Conservation (phyloP, 176 grass and related monocot genomes). For the Saccharum spontaneum region DNA sequence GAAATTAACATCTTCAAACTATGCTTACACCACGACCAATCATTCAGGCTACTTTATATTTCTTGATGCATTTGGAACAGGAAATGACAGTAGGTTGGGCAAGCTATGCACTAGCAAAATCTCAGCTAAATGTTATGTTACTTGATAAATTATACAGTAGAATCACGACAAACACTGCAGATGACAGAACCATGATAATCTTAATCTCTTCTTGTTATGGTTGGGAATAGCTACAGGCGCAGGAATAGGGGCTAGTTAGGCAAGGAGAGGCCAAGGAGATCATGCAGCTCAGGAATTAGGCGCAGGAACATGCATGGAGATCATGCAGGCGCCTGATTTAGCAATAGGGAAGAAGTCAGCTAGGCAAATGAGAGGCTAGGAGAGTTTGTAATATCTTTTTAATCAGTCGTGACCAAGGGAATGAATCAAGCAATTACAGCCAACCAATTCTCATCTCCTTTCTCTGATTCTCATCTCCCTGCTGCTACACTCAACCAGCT, state of each 20-base stretch:
- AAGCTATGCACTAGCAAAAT: not conserved
- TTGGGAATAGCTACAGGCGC: no score
- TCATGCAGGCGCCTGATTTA: no score
- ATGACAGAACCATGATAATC: not conserved
- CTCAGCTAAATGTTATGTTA: not conserved
- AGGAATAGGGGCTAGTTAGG: no score
- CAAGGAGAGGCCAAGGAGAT: no score
- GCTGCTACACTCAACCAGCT: not conserved
- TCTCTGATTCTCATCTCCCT: not conserved
- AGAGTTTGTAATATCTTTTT: not conserved
- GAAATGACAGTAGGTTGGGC: not conserved
- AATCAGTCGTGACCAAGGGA: not conserved
- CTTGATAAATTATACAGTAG: not conserved
- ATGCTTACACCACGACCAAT: not conserved
- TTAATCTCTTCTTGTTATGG: not conserved
- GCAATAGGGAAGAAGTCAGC: no score
- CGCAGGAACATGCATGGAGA: no score
- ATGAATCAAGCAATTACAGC: not conserved
- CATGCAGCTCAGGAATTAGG: no score
- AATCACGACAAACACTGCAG: not conserved
- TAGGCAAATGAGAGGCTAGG: no score
- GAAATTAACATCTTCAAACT: constrained; percentile 3
- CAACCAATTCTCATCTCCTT: not conserved
- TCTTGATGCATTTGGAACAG: constrained; percentile 11
- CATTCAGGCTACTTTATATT: constrained; percentile 11